Conservation (phyloP, 2,329 filamentous ascomycete genomes). For the Sclerotinia glacialis region DNA sequence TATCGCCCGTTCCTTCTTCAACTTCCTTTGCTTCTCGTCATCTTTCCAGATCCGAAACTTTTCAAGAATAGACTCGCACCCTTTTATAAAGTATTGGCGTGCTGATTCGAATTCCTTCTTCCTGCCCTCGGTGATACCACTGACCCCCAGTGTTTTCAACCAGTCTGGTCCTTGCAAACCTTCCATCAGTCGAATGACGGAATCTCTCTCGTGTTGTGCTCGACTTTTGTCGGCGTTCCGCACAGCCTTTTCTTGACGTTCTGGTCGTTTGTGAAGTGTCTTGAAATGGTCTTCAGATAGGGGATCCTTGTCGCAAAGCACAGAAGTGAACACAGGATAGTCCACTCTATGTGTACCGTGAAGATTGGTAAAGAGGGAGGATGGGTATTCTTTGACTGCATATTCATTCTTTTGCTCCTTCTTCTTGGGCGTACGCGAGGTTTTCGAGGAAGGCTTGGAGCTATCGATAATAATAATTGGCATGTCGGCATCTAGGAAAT, state of each 20-base stretch:
- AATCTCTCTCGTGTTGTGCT: constrained; percentile 65
- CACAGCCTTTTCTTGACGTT: constrained; percentile 59
- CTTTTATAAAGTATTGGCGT: constrained; percentile 77
- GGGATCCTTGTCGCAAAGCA: constrained; percentile 48
- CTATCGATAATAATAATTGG: constrained; percentile 68
- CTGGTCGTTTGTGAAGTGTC: constrained; percentile 55
- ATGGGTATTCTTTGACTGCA: constrained; percentile 52
- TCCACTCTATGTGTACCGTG: constrained; percentile 56
- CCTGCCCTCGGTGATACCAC: constrained; percentile 72
- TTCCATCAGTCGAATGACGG: constrained; percentile 66
- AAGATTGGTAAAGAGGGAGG: constrained; percentile 55
- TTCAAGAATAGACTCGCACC: constrained; percentile 76
- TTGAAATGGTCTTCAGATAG: constrained; percentile 56
- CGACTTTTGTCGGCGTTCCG: constrained; percentile 63
- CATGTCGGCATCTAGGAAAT: constrained; percentile 69
- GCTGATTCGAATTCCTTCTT: constrained; percentile 86
- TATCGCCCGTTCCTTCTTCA: constrained; percentile 66
- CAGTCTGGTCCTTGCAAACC: constrained; percentile 89
- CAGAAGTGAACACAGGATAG: constrained; percentile 48
- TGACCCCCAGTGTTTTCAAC: constrained; percentile 88
- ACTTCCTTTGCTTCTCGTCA: constrained; percentile 80
- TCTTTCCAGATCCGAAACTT: constrained; percentile 88
- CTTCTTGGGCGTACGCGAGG: constrained; percentile 25
- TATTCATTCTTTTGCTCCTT: constrained; percentile 34
- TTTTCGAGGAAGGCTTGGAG: constrained; percentile 36